These are phyloP conservation scores for Arabidopsis arenosa DNA, from an alignment of 345 rosid genomes.

Conservation along the genomic window DNA sequence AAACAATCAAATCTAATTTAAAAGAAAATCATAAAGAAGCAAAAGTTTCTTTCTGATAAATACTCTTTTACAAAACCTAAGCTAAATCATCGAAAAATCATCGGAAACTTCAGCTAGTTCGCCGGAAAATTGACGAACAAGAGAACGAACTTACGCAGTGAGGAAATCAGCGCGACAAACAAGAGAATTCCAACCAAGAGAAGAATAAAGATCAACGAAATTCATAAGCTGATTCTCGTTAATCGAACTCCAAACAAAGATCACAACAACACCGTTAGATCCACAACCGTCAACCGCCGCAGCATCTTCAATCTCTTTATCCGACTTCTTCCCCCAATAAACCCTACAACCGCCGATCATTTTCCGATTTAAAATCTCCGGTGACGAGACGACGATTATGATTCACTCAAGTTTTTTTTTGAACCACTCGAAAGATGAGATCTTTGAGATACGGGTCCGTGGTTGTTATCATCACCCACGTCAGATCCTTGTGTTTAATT, in stretches of 20 bases:
- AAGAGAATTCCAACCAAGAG: constrained; percentile 91
- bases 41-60: constrained; percentile 6
- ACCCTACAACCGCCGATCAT: constrained; percentile 70
- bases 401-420: constrained; percentile 1
- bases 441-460: constrained; percentile 39
- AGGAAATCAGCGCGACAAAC: constrained; percentile 78
- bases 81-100: constrained; percentile 5
- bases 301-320: constrained; percentile 25
- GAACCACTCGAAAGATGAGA: constrained; percentile 46
- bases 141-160: constrained; percentile 56
- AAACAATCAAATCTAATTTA: constrained; percentile 1
- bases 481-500: constrained; percentile 19
- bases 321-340: constrained; percentile 63
- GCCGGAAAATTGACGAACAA: not conserved
- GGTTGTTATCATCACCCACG: constrained; percentile 40
- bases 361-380: constrained; percentile 28
- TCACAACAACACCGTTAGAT: constrained; percentile 72
- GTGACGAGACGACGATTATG: constrained; percentile 6
- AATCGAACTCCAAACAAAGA: constrained; percentile 79
- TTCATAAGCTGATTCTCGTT: constrained; percentile 52
- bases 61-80: constrained; percentile 18
- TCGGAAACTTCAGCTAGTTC: not conserved
- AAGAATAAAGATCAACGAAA: constrained; percentile 75
- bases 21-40: not conserved
- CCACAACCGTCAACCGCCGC: constrained; percentile 31